Base-by-base conservation (phyloP, 169 alveolate species). In the Plasmodium gallinaceum region DNA sequence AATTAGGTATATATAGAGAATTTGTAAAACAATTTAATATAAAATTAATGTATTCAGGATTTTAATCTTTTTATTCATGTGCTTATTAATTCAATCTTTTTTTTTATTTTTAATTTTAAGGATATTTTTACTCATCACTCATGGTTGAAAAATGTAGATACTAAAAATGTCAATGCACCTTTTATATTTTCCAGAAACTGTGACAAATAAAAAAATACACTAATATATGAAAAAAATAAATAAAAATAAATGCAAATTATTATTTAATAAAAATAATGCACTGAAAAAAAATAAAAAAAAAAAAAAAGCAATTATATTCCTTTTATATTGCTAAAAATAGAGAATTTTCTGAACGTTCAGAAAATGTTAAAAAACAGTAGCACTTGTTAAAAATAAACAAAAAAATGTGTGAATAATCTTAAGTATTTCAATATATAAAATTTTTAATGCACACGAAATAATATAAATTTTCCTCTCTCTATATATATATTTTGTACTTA, bases 311-410 rank as follows among this genome's bases (percentile, higher is more conserved):
- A 48, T 20, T 32, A 74, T 37, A 64, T 16, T 64, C 1, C 20
- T n/a, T 65, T 24, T 65, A 65, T 64, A 64, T 32, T 24, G 20
- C 20, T 26, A 72, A 73, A 73, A 73, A 73, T 24, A 65, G 14
- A 71, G 48, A 71, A 71, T 37, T 46, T 54, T 52, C n/a, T 73
- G 86, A 73, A 73, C 65, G 86, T 73, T 73, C 86, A 73, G 43
- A 52, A 73, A 26, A 61, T 73, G 24, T 73, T 52, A 24, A 73
- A 24, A 71, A 32, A 20, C 83, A 20, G 3, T 14, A 54, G 24
- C 64, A 18, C 16, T 48, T 71, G 61, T 71, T 71, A 18, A 12
- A 52, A 52, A 69, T 20, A 32, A 71, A 71, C 42, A 71, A 46
- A 71, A 20, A 71, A 70, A 70, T 45, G 43, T 2, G 14, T 43